phyloP scores from a whole-genome alignment of 2,329 filamentous ascomycete genomes.

The Parastagonospora nodorum region DNA sequence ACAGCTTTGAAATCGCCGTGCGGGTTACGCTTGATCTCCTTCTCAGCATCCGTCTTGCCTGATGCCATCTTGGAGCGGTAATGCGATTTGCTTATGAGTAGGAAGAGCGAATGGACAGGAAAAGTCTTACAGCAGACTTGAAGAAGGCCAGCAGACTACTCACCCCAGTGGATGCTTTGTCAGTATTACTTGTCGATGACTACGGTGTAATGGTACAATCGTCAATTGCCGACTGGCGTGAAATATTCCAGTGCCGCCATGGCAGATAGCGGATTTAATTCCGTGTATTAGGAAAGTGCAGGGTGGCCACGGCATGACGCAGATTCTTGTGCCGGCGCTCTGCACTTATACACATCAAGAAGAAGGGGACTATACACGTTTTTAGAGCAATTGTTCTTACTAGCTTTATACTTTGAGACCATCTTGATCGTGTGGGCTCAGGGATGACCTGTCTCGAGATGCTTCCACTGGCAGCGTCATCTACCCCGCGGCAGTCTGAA shows the following conservation, averaged over 20 bases:
- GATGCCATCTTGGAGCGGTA: slow-evolving; percentile 16
- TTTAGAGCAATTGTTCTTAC: too few relatives aligned
- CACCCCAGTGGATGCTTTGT: too few relatives aligned
- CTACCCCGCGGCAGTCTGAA: slow-evolving; percentile 23
- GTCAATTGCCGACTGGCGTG: too few relatives aligned
- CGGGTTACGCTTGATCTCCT: slow-evolving; percentile 63
- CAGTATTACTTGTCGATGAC: too few relatives aligned
- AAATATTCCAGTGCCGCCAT: background rate
- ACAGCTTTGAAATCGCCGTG: slow-evolving; percentile 77
- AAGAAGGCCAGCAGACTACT: too few relatives aligned
- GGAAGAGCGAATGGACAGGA: background rate
- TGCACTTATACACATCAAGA: slow-evolving; percentile 9
- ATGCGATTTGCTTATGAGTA: background rate
- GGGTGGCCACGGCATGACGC: slow-evolving; percentile 10
- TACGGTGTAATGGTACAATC: too few relatives aligned
- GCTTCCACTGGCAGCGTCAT: slow-evolving; percentile 12
- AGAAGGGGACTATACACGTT: too few relatives aligned
- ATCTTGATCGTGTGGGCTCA: too few relatives aligned
- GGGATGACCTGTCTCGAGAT: background rate
- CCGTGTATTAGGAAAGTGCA: slow-evolving; percentile 9
- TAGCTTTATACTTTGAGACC: too few relatives aligned
- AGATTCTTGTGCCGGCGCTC: background rate
- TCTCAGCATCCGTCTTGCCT: slow-evolving; percentile 52
- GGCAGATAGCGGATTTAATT: slow-evolving; percentile 26
- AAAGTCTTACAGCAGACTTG: too few relatives aligned